Base-by-base conservation (phyloP, 495 filamentous ascomycete genomes). In the Ramalina intermedia region DNA sequence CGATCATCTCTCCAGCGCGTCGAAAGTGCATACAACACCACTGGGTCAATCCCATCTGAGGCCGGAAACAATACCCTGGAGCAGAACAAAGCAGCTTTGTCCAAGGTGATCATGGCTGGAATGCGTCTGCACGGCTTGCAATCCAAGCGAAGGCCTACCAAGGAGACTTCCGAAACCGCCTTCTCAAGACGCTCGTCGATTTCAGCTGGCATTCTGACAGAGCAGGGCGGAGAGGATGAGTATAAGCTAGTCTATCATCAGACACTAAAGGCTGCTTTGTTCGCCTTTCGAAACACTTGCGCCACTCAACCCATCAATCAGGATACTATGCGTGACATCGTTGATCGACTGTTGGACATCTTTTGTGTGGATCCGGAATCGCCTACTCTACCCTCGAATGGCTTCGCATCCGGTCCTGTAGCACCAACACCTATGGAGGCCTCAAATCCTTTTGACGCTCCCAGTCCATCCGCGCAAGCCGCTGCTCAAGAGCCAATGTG, bases 221-320 rank as follows among this genome's bases (percentile, higher is more conserved):
- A 55, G 0, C 47, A 47, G 0, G 55, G 59, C 0, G 71, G 75
- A 26, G 73, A 74, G 40, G 77, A 80, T 53, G 76, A 80, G 42
- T 82, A 78, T 59, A 82, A 81, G 57, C 55, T 71, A 8, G 71
- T 81, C 61, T 82, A 82, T 46, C 79, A 82, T 52, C 76, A 79
- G 42, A 77, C 75, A 0, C 81, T 73, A 52, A 80, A 78, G 50
- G 73, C 75, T 17, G 70, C 75, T 1, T 70, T 67, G 18, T 79
- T 81, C 56, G 72, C 76, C 5, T 67, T 81, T 23, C 66, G 78
- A 39, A 68, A 62, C 37, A 67, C 71, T 47, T 59, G 78, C 5
- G 23, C 46, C n/a, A 46, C 43, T 0, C 46, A 49, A 23, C 37
- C 52, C 1, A 52, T 73, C 13, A 49, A 59, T 33, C 50, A 58